Evolutionary conservation across 225 moss, liverwort and hornwort species (phyloP), one percentile per base, ranked within the genome.

Genomic region (Sphagnum tenellum): DNA sequence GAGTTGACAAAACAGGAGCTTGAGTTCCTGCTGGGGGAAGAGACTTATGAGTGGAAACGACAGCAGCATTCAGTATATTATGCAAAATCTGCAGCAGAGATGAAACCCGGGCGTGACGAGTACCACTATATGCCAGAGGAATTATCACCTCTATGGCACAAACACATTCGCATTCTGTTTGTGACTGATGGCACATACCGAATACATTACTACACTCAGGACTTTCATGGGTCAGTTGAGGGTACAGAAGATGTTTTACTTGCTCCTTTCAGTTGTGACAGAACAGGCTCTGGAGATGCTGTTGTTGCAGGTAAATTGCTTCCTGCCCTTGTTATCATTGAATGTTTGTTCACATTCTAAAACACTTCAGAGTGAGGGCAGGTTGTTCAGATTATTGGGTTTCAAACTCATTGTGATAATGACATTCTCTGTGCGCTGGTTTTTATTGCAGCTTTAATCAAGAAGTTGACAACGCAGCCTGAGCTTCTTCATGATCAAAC

Each of bases 251-350:
- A 98, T 69, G 96, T 93, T 63, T 85, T 98, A 49, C 75, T 98
- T 51, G 76, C 96, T 12, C 93, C 90, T 2, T 92, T 87, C 60
- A 85, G 80, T 53, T 98, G 96, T 63, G 96, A 98, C 60, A 79
- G 96, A 78, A 98, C 96, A 59, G 96, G 96, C 50, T 98, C 96
- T 12, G 96, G 96, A 54, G 96, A 98, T 59, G 96, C 96, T 62
- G 4, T 96, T 47, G 62, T 84, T 70, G 95, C 95, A 79, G 94
- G 94, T 95, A 79, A 46, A 52, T 45, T 2, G 13, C 29, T 56
- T 45, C 45, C 59, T 60, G 2, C 45, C 59, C 50, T 64, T 11
- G 60, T 5, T 56, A 45, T 48, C 44, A 12, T 9, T 44, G 5
- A 14, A 12, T 5, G 8, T 10, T 45, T 63, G 64, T 4, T 4